Base-by-base conservation (phyloP, 495 filamentous ascomycete genomes). In the Echria macrotheca region DNA sequence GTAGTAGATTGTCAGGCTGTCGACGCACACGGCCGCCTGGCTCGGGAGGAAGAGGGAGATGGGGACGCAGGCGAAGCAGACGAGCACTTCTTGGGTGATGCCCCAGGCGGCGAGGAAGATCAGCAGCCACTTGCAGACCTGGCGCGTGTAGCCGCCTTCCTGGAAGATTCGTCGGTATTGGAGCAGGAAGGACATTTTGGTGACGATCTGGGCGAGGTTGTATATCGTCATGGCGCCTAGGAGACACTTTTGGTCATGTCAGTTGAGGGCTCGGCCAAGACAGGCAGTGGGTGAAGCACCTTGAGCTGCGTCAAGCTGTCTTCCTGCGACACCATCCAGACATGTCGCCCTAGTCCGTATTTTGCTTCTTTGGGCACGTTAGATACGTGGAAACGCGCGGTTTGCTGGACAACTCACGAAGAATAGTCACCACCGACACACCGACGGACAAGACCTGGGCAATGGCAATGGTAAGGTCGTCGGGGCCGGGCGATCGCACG, bases 61-160 rank as follows among this genome's bases (percentile, higher is more conserved):
- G 0, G 81, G 80, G 0, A 68, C 56, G 52, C 80, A 84, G 44
- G 72, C 68, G 44, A 83, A 68, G 42, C 70, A 58, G 1, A 59
- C 54, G 12, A 58, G 50, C 5, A 61, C 23, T 19, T 64, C 50
- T 10, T 54, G 55, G 2, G 39, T 18, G 9, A 52, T 9, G 9
- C 57, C 57, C 50, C 58, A 62, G 24, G 50, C 5, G 4, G 32
- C 10, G 17, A 65, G 29, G 28, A 58, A 48, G 36, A 50, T 15
- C 46, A 57, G 14, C 18, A 54, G 51, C n/a, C 22, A 31, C 0
- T 36, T 21, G 39, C 51, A 54, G 45, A 40, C 38, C 8, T 9
- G 25, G 26, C 44, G 50, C 25, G 50, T 57, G 42, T 39, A 32
- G 9, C n/a, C 25, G 5, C n/a, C 25, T n/a, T 37, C 50, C n/a